Base-by-base conservation (phyloP, 2,329 filamentous ascomycete genomes). In the Dryadomyces sulphureus region DNA sequence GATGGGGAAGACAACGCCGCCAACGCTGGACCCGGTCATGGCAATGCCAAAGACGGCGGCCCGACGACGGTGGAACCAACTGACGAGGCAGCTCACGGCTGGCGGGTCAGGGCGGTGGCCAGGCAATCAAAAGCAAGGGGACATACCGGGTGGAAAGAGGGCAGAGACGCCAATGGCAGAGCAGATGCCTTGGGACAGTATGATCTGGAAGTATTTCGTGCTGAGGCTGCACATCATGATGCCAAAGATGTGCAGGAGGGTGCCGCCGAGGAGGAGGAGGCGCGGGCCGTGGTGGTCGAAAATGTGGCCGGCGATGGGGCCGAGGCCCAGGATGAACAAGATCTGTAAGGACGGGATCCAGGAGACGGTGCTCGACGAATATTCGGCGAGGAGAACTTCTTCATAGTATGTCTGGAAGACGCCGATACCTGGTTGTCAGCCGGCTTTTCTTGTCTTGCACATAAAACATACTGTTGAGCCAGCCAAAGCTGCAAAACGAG, bases 321-420 rank as follows among this genome's bases (percentile, higher is more conserved):
- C 44, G 53, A 63, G 57, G 20, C 56, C 62, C 54, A 73, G 70
- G 64, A 80, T 67, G 55, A 75, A 52, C 8, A 52, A 53, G 42
- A 51, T 43, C 20, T 53, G 48, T 5, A 78, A 56, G 0, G 73
- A 73, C 0, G 72, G 67, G 42, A 79, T 78, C 76, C 75, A 80
- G 16, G 75, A 63, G n/a, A 80, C 64, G 0, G 69, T 70, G 46
- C 70, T 73, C 1, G 71, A 55, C 0, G 71, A 70, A 51, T 73
- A 72, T 3, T 63, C 42, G 6, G 53, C 56, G 3, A 79, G 59
- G 17, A 69, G 64, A 7, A 67, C 59, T 5, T 57, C 63, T 50
- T 75, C 61, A 53, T 79, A 80, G 54, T 77, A 76, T 19, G 69
- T 65, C 53, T 79, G 73, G 52, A 79, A 79, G 19, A 70, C 62